Base-by-base conservation (phyloP, 2,329 filamentous ascomycete genomes). In the Stachybotrys elegans region DNA sequence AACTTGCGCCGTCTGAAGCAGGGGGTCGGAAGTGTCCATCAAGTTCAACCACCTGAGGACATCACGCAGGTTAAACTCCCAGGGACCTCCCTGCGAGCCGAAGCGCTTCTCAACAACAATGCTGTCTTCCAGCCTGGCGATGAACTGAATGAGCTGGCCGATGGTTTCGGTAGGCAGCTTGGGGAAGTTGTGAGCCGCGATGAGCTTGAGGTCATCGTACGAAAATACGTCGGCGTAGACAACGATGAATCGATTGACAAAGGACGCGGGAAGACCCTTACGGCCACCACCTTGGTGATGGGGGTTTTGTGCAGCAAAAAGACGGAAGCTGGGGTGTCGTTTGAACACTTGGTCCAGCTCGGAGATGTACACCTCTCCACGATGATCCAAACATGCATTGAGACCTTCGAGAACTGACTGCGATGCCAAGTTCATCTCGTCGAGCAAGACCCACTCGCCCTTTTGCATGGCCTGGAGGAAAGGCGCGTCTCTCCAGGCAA, bases 391-490 rank as follows among this genome's bases (percentile, higher is more conserved):
- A 69, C 93, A 97, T 19, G 93, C 92, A 54, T 98, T 98, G 23
- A 98, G 72, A 50, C 93, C 94, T 68, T 98, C 93, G 1, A 98
- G 78, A 2, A 98, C 91, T 5, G 92, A 95, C 61, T 98, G 93
- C 1, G 92, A 97, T 2, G 94, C 93, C 50, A 98, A 70, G 57
- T 98, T 98, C 93, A 98, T 98, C 70, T 98, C 93, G 58, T 98
- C 93, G 1, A 98, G 76, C 22, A 98, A 72, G 11, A 98, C 93
- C 93, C 93, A 98, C 55, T 95, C 88, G 22, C 93, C 93, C 46
- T 81, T 86, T 60, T 97, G 93, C 92, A 98, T 97, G 0, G 93
- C 93, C 60, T 89, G 87, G 17, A 98, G 71, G 60, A 98, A 97
- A 1, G 93, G 91, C 0, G 92, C 93, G 62, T 98, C 92, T 53